phyloP scores from a whole-genome alignment of 352 stramenopile species.

The Globisporangium solare region DNA sequence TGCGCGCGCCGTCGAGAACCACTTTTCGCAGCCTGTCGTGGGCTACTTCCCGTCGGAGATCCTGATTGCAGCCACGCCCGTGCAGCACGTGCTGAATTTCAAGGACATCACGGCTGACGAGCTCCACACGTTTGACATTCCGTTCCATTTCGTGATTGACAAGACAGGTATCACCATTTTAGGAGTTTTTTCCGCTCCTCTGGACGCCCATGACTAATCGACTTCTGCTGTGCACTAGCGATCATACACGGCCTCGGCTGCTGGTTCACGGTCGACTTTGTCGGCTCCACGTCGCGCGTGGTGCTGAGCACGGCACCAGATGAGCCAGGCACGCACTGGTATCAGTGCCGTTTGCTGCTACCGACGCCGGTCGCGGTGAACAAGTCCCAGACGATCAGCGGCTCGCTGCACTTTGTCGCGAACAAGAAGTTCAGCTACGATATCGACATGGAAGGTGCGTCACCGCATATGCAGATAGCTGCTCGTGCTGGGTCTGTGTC shows the following conservation, averaged over 20 bases:
- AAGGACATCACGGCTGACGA: constrained; percentile 58
- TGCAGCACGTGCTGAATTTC: constrained; percentile 87
- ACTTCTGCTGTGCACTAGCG: constrained; percentile 20
- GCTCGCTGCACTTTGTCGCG: constrained; percentile 87
- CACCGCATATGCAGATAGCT: neutral
- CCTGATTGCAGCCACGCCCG: constrained; percentile 48
- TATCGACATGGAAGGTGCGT: constrained; percentile 80
- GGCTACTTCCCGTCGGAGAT: constrained; percentile 89
- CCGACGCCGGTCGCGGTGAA: constrained; percentile 90
- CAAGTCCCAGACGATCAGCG: constrained; percentile 81
- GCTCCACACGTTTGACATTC: constrained; percentile 89
- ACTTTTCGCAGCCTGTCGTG: constrained; percentile 96
- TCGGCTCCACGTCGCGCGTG: constrained; percentile 74
- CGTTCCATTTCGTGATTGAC: constrained; percentile 84
- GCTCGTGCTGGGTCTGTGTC: neutral
- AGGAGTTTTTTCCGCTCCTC: neutral
- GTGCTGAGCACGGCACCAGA: constrained; percentile 84
- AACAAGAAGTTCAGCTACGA: constrained; percentile 98
- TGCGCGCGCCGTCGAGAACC: constrained; percentile 95
- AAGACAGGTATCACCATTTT: constrained; percentile 48
- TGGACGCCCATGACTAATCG: neutral
- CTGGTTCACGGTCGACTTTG: constrained; percentile 99
- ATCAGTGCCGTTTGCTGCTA: constrained; percentile 93
- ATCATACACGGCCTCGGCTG: constrained; percentile 96
- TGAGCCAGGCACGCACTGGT: constrained; percentile 81